Conservation (phyloP, 208 protist species). For the Trypanosoma mega region DNA sequence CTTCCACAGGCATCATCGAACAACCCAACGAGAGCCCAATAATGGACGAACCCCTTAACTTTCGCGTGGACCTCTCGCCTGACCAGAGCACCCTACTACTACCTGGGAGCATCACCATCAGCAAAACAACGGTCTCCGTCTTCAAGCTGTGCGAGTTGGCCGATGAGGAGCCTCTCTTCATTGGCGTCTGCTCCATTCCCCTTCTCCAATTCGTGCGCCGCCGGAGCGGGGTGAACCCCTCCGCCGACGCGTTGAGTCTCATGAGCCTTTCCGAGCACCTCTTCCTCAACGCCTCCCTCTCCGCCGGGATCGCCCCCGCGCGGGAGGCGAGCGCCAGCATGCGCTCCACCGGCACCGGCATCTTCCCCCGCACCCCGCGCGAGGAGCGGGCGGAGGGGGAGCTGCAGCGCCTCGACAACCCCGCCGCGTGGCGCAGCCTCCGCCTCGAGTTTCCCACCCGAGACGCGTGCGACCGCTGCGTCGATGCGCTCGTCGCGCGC, state of each 20-base stretch:
- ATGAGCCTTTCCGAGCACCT: conserved; percentile 49
- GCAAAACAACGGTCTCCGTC: conserved; percentile 56
- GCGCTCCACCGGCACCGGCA: background rate
- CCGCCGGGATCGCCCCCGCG: conserved; percentile 22
- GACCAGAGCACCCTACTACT: conserved; percentile 43
- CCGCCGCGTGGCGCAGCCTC: conserved; percentile 48
- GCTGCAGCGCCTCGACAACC: conserved; percentile 27
- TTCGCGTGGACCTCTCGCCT: conserved; percentile 46
- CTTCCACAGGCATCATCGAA: no score
- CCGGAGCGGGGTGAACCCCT: conserved; percentile 16
- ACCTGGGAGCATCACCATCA: conserved; percentile 50
- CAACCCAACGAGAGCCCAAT: background rate
- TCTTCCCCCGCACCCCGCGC: background rate
- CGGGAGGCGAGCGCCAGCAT: conserved; percentile 1
- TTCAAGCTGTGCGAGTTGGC: conserved; percentile 34
- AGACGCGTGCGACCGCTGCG: conserved; percentile 40
- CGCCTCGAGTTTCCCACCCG: conserved; percentile 41
- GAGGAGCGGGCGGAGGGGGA: conserved; percentile 7
- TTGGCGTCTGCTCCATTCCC: conserved; percentile 67
- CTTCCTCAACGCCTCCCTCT: conserved; percentile 67
- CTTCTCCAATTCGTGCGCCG: conserved; percentile 65
- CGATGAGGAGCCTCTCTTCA: conserved; percentile 50
- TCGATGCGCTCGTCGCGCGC: conserved; percentile 46
- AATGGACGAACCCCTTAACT: conserved; percentile 34
- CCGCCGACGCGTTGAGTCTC: conserved; percentile 34